Conservation (phyloP, 768 basidiomycete genomes). For the Solioccasus polychromus region DNA sequence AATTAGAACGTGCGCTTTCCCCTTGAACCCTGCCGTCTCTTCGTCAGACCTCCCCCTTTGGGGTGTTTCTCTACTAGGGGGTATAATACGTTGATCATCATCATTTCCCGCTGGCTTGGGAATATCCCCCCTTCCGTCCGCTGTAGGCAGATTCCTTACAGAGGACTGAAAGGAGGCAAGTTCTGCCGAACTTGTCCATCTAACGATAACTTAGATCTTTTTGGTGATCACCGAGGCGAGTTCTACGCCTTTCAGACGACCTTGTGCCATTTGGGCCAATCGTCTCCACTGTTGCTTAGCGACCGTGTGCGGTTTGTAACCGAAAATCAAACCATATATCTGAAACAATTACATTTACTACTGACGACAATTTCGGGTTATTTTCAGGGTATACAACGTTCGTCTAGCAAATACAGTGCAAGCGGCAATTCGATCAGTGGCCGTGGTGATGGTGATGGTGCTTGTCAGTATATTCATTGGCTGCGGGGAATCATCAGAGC, state of each 20-base stretch:
- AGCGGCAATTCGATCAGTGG: too few species aligned
- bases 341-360: too few species aligned
- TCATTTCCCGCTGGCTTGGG: background rate
- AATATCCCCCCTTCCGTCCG: slow-evolving; percentile 21
- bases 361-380: too few species aligned
- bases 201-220: background rate
- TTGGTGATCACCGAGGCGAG: too few species aligned
- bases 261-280: too few species aligned
- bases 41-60: background rate
- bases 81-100: background rate
- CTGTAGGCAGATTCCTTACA: slow-evolving; percentile 21
- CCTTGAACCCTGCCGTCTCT: background rate
- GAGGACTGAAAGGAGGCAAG: slow-evolving; percentile 20
- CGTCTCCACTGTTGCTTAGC: too few species aligned
- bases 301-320: too few species aligned
- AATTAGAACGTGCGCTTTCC: background rate
- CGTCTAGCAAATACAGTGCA: too few species aligned
- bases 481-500: slow-evolving; percentile 6
- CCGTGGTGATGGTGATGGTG: background rate
- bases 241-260: too few species aligned
- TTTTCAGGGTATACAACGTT: slow-evolving; percentile 16
- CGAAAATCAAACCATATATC: too few species aligned
- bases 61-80: background rate
- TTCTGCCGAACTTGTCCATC: background rate
- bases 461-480: slow-evolving; percentile 4